These are phyloP conservation scores for Auriscalpium orientale DNA, from an alignment of 768 basidiomycete genomes.

Conservation along the genomic window DNA sequence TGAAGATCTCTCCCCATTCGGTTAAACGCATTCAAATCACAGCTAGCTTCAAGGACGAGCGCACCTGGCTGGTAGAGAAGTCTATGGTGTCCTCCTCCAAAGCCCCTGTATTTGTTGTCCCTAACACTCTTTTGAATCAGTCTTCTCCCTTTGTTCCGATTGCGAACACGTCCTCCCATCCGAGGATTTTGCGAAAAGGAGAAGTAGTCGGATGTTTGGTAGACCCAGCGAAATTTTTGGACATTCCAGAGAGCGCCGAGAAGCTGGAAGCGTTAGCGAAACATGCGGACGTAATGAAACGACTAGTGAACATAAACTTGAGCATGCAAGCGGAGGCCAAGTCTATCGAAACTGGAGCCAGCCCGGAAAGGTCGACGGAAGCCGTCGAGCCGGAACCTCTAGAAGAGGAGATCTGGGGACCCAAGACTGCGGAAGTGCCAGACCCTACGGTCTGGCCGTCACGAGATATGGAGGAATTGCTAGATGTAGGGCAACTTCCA, in stretches of 20 bases:
- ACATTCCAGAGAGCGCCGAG: background rate
- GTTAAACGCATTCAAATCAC: background rate
- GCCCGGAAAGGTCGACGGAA: background rate
- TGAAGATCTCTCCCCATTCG: slow-evolving; percentile 1
- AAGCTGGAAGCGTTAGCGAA: background rate
- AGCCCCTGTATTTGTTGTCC: background rate
- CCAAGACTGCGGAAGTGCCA: slow-evolving; percentile 22
- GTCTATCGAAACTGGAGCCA: slow-evolving; percentile 1
- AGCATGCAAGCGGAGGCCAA: background rate
- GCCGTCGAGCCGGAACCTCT: background rate
- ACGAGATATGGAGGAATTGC: background rate
- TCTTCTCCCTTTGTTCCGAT: background rate
- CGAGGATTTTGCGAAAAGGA: background rate
- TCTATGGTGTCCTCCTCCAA: background rate
- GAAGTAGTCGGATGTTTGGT: background rate
- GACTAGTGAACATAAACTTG: background rate
- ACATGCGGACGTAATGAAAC: background rate
- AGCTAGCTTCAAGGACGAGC: background rate
- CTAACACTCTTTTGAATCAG: background rate
- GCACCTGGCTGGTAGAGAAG: slow-evolving; percentile 1
- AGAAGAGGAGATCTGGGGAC: slow-evolving; percentile 21
- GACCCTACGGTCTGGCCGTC: slow-evolving; percentile 8
- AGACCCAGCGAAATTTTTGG: background rate
- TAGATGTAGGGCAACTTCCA: background rate
- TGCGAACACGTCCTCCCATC: background rate